phyloP scores from a whole-genome alignment of 495 filamentous ascomycete genomes.

The Cercophora samala region DNA sequence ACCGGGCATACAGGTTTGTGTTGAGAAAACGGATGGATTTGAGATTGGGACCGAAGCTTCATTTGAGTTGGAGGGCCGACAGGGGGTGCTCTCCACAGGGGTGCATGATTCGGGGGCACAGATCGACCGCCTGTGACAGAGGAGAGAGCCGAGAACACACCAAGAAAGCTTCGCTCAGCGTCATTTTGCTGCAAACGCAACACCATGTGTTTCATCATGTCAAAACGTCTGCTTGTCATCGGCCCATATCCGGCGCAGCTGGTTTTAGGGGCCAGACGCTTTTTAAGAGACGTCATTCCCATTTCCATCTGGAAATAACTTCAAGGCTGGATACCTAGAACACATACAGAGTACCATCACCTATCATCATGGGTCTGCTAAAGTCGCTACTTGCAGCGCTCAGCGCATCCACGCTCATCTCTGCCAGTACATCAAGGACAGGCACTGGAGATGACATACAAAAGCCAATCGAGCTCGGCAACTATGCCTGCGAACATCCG shows the following conservation, averaged over 20 bases:
- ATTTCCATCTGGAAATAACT: background rate
- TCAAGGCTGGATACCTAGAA: background rate
- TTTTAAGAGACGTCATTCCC: conserved; percentile 4
- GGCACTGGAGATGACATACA: background rate
- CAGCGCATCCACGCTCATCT: conserved; percentile 18
- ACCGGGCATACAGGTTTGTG: background rate
- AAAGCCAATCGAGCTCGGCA: conserved; percentile 14
- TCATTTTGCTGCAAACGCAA: background rate
- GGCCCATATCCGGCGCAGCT: conserved; percentile 2
- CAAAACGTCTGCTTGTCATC: background rate
- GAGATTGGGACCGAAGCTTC: background rate
- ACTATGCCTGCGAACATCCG: conserved; percentile 39
- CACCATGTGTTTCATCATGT: conserved; percentile 2
- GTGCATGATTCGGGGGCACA: conserved; percentile 16
- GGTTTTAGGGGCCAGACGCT: background rate
- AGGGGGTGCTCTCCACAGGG: conserved; percentile 8
- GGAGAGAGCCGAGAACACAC: background rate
- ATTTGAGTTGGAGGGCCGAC: conserved; percentile 1
- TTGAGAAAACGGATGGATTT: background rate
- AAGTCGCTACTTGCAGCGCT: background rate
- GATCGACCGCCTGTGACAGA: conserved; percentile 13
- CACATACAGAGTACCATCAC: background rate
- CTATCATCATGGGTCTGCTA: background rate
- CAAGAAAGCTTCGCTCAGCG: background rate
- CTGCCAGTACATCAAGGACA: background rate